Conservation (phyloP, 1,284 basidiomycete species). For the Cronartium quercuum region DNA sequence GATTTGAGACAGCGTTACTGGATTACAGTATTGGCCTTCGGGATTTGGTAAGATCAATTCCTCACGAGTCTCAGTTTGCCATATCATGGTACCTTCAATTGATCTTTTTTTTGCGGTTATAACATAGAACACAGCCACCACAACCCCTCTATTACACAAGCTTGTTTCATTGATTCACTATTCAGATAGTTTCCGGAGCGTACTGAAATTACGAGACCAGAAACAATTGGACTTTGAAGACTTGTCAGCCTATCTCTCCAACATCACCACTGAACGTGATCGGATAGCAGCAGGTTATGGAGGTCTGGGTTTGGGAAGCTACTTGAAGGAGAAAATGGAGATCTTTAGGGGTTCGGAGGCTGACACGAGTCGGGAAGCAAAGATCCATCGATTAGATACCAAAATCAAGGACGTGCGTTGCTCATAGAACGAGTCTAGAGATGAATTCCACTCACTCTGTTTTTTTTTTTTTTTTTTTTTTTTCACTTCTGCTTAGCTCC, state of each 20-base stretch:
- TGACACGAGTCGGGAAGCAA: slow-evolving; percentile 82
- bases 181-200: slow-evolving; percentile 77
- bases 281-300: slow-evolving; percentile 64
- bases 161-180: slow-evolving; percentile 83
- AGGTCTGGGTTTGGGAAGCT: slow-evolving; percentile 70
- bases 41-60: slow-evolving; percentile 51
- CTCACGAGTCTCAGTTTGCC: slow-evolving; percentile 40
- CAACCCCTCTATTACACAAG: slow-evolving; percentile 69
- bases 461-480: background rate
- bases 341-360: slow-evolving; percentile 75
- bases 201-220: slow-evolving; percentile 90
- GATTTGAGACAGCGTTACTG: slow-evolving; percentile 87
- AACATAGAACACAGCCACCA: slow-evolving; percentile 39
- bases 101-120: slow-evolving; percentile 19
- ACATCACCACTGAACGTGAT: slow-evolving; percentile 84
- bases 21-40: slow-evolving; percentile 82
- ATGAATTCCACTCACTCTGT: background rate
- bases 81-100: background rate
- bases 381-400: slow-evolving; percentile 81
- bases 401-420: slow-evolving; percentile 83
- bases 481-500: slow-evolving; percentile 57
- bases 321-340: slow-evolving; percentile 89
- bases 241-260: slow-evolving; percentile 86
- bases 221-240: slow-evolving; percentile 99
- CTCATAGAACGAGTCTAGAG: background rate